phyloP scores from a whole-genome alignment of 78 protist species.

The Speleostelium caveatum region DNA sequence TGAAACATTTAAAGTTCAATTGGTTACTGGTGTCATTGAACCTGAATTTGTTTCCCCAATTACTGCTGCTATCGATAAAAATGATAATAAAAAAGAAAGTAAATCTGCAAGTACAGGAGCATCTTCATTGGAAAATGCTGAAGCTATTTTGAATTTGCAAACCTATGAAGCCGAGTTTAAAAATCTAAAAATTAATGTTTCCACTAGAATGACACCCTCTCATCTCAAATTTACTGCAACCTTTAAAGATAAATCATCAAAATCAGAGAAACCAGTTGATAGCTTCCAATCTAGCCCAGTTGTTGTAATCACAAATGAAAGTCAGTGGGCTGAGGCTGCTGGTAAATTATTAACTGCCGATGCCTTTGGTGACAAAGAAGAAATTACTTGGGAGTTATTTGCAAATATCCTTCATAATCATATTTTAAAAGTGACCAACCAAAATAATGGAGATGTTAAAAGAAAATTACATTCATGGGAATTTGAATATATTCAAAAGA shows the following conservation, averaged over 20 bases:
- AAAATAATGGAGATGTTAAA: conserved; percentile 7
- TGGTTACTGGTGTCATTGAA: conserved; percentile 65
- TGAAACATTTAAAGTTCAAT: conserved; percentile 46
- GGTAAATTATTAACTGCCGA: conserved; percentile 62
- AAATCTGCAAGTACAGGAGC: neutral
- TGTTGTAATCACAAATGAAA: conserved; percentile 80
- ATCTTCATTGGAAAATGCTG: conserved; percentile 37
- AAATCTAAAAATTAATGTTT: conserved; percentile 51
- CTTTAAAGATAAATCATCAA: conserved; percentile 22
- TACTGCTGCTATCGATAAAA: conserved; percentile 25
- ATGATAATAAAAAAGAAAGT: conserved; percentile 39
- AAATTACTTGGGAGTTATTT: conserved; percentile 69
- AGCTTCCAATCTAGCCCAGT: conserved; percentile 48
- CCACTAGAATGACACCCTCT: conserved; percentile 77
- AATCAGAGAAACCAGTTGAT: conserved; percentile 27
- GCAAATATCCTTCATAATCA: conserved; percentile 73
- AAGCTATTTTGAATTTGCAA: neutral
- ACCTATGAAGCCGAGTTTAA: conserved; percentile 16
- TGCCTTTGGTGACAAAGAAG: conserved; percentile 47
- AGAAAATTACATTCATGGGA: conserved; percentile 73
- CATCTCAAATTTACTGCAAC: conserved; percentile 40
- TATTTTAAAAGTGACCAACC: conserved; percentile 65
- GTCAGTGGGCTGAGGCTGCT: conserved; percentile 84
- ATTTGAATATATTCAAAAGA: conserved; percentile 66
- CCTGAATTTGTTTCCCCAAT: conserved; percentile 32